Conservation (phyloP, 805 yeast genomes). For the Komagataella pastoris region DNA sequence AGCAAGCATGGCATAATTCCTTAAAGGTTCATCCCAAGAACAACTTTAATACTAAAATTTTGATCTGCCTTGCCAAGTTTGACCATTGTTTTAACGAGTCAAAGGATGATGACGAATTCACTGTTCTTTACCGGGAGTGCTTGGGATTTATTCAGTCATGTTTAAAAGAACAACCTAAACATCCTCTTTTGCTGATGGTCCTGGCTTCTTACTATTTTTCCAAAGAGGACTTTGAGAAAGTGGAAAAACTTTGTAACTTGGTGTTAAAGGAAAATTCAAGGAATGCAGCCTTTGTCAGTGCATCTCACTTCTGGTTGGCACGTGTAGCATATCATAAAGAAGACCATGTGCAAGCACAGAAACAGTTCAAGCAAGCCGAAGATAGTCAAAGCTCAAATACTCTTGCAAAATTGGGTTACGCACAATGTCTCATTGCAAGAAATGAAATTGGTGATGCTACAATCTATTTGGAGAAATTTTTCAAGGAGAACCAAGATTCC, state of each 20-base stretch:
- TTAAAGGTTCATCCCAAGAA: conserved; percentile 45
- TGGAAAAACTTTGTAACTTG: conserved; percentile 39
- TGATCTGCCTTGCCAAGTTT: conserved; percentile 56
- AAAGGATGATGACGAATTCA: conserved; percentile 47
- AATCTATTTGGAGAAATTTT: conserved; percentile 66
- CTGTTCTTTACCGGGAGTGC: conserved; percentile 42
- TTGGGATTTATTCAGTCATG: conserved; percentile 32
- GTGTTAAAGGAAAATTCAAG: conserved; percentile 20
- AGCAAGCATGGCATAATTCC: conserved; percentile 72
- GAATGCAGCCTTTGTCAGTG: conserved; percentile 34
- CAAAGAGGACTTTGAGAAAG: conserved; percentile 43
- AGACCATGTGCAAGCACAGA: conserved; percentile 61
- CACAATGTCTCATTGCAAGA: conserved; percentile 70
- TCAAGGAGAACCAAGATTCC: conserved; percentile 38
- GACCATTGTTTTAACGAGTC: conserved; percentile 48
- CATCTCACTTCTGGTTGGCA: conserved; percentile 76
- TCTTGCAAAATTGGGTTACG: conserved; percentile 69
- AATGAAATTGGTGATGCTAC: conserved; percentile 73
- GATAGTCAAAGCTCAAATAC: conserved; percentile 51
- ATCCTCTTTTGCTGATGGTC: conserved; percentile 51
- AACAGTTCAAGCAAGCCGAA: conserved; percentile 58
- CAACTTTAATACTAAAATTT: conserved; percentile 46
- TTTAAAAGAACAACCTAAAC: conserved; percentile 26
- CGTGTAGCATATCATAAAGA: conserved; percentile 50
- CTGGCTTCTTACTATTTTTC: conserved; percentile 65